Percentiles rank a stretch among this genome's conserved stretches.
Conservation (phyloP, 2,329 filamentous ascomycete species). For the Polychaeton citri region DNA sequence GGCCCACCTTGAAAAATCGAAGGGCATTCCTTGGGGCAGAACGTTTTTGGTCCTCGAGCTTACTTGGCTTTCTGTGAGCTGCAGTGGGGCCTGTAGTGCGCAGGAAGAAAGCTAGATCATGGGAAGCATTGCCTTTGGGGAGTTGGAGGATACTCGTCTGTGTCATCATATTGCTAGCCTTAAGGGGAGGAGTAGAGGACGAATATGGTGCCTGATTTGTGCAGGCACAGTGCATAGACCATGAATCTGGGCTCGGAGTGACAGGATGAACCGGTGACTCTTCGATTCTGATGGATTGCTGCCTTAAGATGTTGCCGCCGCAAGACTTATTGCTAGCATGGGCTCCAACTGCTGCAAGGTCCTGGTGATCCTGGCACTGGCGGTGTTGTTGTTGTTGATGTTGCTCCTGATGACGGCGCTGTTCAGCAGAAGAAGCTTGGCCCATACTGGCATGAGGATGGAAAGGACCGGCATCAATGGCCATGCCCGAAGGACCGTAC, state of each 20-base stretch:
- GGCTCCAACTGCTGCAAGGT: too few species aligned
- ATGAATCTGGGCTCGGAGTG: conserved; percentile 10
- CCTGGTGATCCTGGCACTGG: conserved; percentile 9
- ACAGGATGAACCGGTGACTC: conserved; percentile 7
- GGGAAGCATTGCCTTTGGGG: conserved; percentile 15
- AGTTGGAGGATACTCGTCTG: conserved; percentile 16
- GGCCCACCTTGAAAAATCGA: conserved; percentile 15
- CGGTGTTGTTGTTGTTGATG: neutral
- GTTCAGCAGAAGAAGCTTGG: conserved; percentile 12
- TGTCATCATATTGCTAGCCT: conserved; percentile 18
- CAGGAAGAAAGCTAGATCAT: conserved; percentile 26
- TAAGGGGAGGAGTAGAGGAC: conserved; percentile 1
- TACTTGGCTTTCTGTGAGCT: conserved; percentile 17
- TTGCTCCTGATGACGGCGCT: neutral
- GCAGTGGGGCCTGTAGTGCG: conserved; percentile 23
- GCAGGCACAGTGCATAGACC: conserved; percentile 16
- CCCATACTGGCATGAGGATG: conserved; percentile 17
- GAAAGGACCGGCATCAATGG: conserved; percentile 7
- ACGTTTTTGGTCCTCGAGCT: conserved; percentile 11
- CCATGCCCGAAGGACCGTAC: conserved; percentile 11
- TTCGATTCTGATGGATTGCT: conserved; percentile 16
- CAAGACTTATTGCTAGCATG: conserved; percentile 6
- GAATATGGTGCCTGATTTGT: conserved; percentile 16
- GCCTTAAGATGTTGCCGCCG: conserved; percentile 13
- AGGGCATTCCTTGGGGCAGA: conserved; percentile 19